These are phyloP conservation scores for Coemansia sp. DNA, from an alignment of 192 early-diverging fungal species.

Conservation along the genomic window DNA sequence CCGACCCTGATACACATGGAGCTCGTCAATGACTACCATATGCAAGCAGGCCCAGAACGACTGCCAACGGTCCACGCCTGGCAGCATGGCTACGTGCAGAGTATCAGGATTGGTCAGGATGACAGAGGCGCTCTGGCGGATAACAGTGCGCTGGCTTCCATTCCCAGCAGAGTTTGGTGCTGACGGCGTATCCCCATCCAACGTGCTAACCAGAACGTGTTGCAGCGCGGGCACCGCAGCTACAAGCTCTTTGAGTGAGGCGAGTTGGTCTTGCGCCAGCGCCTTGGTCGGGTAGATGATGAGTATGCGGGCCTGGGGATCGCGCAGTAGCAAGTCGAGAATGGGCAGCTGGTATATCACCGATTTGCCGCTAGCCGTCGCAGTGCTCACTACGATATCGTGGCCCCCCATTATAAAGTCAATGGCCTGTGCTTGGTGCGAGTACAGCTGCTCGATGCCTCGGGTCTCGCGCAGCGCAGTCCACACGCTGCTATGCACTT, in stretches of 20 bases:
- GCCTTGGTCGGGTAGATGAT: conserved; percentile 82
- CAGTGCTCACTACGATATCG: conserved; percentile 66
- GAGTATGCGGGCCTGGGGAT: conserved; percentile 49
- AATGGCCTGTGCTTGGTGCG: conserved; percentile 73
- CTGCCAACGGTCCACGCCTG: conserved; percentile 57
- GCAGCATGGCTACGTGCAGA: conserved; percentile 68
- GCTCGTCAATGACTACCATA: conserved; percentile 73
- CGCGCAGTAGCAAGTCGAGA: conserved; percentile 53
- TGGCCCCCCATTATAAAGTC: conserved; percentile 31
- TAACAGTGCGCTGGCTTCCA: conserved; percentile 34
- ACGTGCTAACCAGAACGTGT: conserved; percentile 30
- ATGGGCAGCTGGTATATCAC: conserved; percentile 73
- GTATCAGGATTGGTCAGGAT: conserved; percentile 86
- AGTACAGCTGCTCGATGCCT: conserved; percentile 22
- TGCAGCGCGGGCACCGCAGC: conserved; percentile 16
- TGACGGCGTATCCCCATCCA: conserved; percentile 21
- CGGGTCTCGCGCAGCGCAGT: background rate
- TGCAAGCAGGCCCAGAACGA: conserved; percentile 55
- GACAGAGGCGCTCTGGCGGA: conserved; percentile 57
- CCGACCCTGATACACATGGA: conserved; percentile 65
- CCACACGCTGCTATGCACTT: background rate
- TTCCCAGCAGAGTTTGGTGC: background rate
- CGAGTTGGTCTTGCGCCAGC: conserved; percentile 75
- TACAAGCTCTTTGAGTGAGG: conserved; percentile 47
- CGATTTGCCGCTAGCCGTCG: conserved; percentile 82